Evolutionary conservation across 306 rosid genomes (phyloP).

Genomic region (Corylus americana): DNA sequence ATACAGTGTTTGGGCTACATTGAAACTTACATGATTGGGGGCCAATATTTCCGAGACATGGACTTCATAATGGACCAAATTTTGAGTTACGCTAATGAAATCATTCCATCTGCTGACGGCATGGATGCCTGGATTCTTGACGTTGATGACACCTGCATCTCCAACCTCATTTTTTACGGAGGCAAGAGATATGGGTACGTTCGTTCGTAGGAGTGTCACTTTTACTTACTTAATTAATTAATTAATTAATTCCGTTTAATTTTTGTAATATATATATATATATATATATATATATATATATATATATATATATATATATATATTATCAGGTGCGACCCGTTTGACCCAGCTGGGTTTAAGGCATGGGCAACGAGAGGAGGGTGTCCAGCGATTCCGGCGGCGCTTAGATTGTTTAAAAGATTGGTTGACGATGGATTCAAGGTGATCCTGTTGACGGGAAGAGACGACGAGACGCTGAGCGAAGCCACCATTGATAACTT

Average conservation of each 20-base stretch:
- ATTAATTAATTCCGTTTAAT: background rate
- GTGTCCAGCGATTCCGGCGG: conserved; percentile 51
- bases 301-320: background rate
- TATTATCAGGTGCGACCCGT: conserved; percentile 66
- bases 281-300: background rate
- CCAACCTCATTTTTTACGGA: conserved; percentile 50
- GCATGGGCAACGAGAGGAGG: conserved; percentile 64
- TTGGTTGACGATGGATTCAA: conserved; percentile 56
- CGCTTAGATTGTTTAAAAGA: conserved; percentile 34
- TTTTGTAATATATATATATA: background rate
- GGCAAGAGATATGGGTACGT: conserved; percentile 52
- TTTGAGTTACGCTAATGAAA: conserved; percentile 22
- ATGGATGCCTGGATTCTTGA: conserved; percentile 62
- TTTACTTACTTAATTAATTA: too few species aligned
- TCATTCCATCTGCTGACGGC: conserved; percentile 29
- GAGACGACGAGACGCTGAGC: conserved; percentile 53
- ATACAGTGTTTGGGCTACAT: conserved; percentile 41
- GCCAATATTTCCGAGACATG: conserved; percentile 53
- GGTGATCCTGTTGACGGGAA: conserved; percentile 69
- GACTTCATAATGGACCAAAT: conserved; percentile 39
- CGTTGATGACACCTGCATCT: conserved; percentile 67
- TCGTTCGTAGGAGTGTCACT: too few species aligned
- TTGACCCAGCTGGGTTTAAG: conserved; percentile 60
- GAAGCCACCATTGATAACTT: conserved; percentile 59
- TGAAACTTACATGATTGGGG: conserved; percentile 55